phyloP scores from a whole-genome alignment of 1,284 basidiomycete species.

The Microbotryum scabiosae region DNA sequence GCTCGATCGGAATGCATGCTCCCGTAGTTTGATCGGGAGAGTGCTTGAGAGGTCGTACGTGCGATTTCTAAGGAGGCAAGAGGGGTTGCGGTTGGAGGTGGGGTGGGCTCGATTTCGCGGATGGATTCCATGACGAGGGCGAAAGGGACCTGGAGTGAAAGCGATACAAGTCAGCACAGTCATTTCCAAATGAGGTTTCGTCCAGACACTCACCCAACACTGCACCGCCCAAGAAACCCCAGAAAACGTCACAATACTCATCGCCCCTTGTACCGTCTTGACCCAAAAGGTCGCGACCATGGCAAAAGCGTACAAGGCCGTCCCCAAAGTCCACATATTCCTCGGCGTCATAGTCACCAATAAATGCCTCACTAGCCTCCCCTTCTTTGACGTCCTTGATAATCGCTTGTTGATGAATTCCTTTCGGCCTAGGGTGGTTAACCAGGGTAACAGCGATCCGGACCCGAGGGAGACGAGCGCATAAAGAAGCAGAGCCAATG shows the following conservation, averaged over 20 bases:
- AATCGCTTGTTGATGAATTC: slow-evolving; percentile 11
- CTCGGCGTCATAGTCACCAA: slow-evolving; percentile 57
- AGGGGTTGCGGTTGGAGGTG: background rate
- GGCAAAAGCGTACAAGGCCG: slow-evolving; percentile 66
- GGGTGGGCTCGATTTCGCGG: slow-evolving; percentile 17
- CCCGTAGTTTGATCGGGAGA: too few relatives aligned
- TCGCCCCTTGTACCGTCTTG: slow-evolving; percentile 61
- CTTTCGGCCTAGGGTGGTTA: slow-evolving; percentile 47
- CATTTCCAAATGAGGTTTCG: background rate
- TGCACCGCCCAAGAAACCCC: slow-evolving; percentile 93
- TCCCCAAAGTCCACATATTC: slow-evolving; percentile 73
- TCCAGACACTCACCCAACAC: slow-evolving; percentile 51
- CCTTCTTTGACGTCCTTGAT: slow-evolving; percentile 23
- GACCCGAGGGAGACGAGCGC: slow-evolving; percentile 60
- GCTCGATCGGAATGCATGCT: too few relatives aligned
- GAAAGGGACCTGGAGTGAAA: slow-evolving; percentile 29
- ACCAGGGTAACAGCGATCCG: slow-evolving; percentile 63
- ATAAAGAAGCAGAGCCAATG: slow-evolving; percentile 70
- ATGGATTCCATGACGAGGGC: slow-evolving; percentile 36
- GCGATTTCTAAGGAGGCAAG: background rate
- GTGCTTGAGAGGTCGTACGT: background rate
- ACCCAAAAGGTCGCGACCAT: slow-evolving; percentile 79
- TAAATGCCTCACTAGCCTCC: slow-evolving; percentile 33
- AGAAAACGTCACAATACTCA: slow-evolving; percentile 67
- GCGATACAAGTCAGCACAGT: background rate